A percentile compares a stretch with the other conserved stretches of the same genome.
Evolutionary conservation across 2,329 filamentous ascomycete species (phyloP).

Genomic region (Aspergillus phoenicis): DNA sequence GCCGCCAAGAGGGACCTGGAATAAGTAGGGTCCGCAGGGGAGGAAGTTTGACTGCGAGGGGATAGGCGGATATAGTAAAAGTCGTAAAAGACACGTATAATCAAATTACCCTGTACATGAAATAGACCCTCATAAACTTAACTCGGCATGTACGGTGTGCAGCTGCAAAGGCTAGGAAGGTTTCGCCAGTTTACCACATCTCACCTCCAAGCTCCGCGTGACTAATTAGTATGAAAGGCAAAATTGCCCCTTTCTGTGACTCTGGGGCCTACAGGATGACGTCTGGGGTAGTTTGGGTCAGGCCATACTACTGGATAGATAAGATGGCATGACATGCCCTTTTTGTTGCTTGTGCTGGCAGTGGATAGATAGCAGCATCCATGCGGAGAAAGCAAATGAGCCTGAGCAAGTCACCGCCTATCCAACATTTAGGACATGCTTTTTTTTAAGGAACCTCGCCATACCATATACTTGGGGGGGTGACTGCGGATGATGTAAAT

Average conservation of each 20-base stretch:
- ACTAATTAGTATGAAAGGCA: not conserved
- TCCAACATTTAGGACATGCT: no score
- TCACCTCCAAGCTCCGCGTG: not conserved
- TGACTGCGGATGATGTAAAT: no score
- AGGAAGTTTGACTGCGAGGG: not conserved
- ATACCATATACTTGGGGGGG: no score
- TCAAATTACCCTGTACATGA: not conserved
- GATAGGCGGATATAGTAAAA: not conserved
- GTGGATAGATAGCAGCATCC: not conserved
- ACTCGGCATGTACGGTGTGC: not conserved
- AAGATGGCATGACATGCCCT: not conserved
- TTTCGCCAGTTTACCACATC: not conserved
- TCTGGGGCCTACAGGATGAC: not conserved
- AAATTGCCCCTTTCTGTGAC: not conserved
- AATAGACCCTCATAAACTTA: not conserved
- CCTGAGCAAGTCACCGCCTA: no score
- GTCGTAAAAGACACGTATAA: not conserved
- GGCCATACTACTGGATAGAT: not conserved
- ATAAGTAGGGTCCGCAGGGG: not conserved
- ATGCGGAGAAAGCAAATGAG: not conserved
- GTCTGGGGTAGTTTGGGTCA: not conserved
- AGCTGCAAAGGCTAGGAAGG: not conserved
- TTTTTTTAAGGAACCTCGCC: no score
- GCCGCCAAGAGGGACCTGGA: conserved; percentile 2
- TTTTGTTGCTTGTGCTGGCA: not conserved